Base-by-base conservation (phyloP, 768 basidiomycete genomes). In the Podaxis sp. region DNA sequence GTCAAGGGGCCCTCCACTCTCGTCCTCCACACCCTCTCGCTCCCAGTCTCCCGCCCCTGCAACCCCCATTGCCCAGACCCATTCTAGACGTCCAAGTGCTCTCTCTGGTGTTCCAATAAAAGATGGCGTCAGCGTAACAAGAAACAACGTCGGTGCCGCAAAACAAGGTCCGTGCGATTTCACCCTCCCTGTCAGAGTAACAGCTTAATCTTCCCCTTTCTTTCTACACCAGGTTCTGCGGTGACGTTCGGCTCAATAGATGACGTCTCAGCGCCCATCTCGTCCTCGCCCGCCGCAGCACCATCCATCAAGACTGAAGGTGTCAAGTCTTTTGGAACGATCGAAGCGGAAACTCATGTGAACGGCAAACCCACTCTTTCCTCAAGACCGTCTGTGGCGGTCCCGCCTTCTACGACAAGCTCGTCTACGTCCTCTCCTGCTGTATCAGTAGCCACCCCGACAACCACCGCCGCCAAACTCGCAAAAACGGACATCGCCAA, bases 181-280 rank as follows among this genome's bases (percentile, higher is more conserved):
- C 15, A 47, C 40, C 53, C 38, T 52, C 55, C 33, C 33, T 60
- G 50, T 66, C 57, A 51, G 38, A 50, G 29, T 62, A 50, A 65
- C 55, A 57, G 58, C 68, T 49, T 43, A 64, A 51, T 50, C 56
- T 22, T 65, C 12, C 46, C 65, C 54, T 61, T 41, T 33, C 22
- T 46, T 46, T 13, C 37, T 38, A 51, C 57, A 55, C 51, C 65
- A 90, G 86, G 82, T 69, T 85, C 87, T 61, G 77, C 84, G 57
- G 88, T 96, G 67, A 90, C 89, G 55, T 95, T 96, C 79, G 94
- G 94, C 68, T 93, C 93, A 52, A 91, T 95, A 82, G 89, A 93
- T 77, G 90, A 93, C 75, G 83, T 82, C 66, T 76, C 81, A 63
- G 87, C 91, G 57, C 82, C 88, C 64, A 87, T 94, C 69, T 91